phyloP scores from a whole-genome alignment of 139 green algal genomes.

The Yamagishiella unicocca region DNA sequence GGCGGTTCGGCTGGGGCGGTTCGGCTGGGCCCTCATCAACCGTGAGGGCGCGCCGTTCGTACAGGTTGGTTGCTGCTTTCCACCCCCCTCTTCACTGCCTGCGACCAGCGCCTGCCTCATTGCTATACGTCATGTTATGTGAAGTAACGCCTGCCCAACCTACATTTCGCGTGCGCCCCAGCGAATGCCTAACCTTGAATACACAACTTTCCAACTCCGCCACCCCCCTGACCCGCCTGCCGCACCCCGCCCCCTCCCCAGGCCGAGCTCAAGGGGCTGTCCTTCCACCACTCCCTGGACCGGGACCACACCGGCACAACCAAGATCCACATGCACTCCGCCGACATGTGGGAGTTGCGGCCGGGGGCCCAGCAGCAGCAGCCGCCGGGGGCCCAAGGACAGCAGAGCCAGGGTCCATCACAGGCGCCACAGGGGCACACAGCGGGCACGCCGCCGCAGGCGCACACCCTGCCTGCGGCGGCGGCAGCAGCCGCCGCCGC shows the following conservation, averaged over 20 bases:
- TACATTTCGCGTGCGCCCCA: too few species aligned
- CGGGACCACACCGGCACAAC: conserved; percentile 60
- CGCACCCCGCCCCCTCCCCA: background rate
- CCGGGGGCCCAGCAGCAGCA: conserved; percentile 54
- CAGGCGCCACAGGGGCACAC: background rate
- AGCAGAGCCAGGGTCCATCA: background rate
- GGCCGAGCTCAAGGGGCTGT: conserved; percentile 44
- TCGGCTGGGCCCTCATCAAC: conserved; percentile 58
- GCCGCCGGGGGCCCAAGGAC: conserved; percentile 57
- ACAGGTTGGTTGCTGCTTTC: background rate
- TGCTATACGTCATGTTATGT: too few species aligned
- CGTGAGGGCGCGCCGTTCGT: background rate
- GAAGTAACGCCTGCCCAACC: too few species aligned
- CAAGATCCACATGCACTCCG: conserved; percentile 52
- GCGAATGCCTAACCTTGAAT: background rate
- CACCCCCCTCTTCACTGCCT: too few species aligned
- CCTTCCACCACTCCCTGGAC: conserved; percentile 51
- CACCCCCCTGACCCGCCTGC: background rate
- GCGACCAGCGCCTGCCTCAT: too few species aligned
- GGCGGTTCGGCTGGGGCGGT: conserved; percentile 28
- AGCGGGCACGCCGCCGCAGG: background rate
- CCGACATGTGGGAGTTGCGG: conserved; percentile 40
- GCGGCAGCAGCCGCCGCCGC: background rate
- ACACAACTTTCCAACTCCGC: background rate
- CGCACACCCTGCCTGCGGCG: background rate